phyloP scores from a whole-genome alignment of 257 asterid genomes.

The Craterostigma plantagineum region DNA sequence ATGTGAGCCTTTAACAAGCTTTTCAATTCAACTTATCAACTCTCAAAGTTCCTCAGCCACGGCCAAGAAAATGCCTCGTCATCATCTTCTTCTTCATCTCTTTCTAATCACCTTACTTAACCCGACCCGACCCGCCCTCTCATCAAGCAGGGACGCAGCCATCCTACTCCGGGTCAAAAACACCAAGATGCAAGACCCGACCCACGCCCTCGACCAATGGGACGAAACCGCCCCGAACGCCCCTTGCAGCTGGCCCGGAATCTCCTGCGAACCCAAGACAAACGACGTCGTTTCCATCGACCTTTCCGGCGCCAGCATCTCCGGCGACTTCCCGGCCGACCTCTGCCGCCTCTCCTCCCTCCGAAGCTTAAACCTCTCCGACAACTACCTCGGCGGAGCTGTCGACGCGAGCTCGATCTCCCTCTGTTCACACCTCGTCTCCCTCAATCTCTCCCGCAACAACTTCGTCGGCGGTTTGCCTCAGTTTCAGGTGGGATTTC shows the following conservation, averaged over 20 bases:
- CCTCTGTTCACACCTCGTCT: constrained; percentile 34
- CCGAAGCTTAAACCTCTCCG: constrained; percentile 19
- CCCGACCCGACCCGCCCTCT: constrained; percentile 12
- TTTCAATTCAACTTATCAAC: background rate
- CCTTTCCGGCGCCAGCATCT: constrained; percentile 17
- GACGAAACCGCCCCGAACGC: constrained; percentile 17
- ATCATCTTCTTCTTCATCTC: background rate
- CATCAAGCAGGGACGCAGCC: constrained; percentile 38
- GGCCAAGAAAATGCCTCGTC: too few relatives aligned
- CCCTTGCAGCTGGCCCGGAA: constrained; percentile 56
- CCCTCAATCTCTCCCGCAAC: constrained; percentile 28
- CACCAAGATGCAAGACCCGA: constrained; percentile 28
- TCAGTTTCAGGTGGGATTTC: constrained; percentile 21
- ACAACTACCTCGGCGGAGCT: constrained; percentile 21
- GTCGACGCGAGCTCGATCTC: constrained; percentile 21
- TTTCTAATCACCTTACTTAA: constrained; percentile 9
- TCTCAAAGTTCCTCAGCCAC: background rate
- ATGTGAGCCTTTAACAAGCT: too few relatives aligned
- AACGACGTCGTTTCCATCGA: constrained; percentile 31
- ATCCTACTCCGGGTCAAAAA: constrained; percentile 40
- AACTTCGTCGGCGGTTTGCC: constrained; percentile 43
- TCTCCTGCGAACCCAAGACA: constrained; percentile 21
- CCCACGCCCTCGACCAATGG: constrained; percentile 31
- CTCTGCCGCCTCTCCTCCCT: constrained; percentile 46
- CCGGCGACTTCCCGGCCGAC: constrained; percentile 51